Conservation (phyloP, 2,329 filamentous ascomycete genomes). For the Trichoderma sp. region DNA sequence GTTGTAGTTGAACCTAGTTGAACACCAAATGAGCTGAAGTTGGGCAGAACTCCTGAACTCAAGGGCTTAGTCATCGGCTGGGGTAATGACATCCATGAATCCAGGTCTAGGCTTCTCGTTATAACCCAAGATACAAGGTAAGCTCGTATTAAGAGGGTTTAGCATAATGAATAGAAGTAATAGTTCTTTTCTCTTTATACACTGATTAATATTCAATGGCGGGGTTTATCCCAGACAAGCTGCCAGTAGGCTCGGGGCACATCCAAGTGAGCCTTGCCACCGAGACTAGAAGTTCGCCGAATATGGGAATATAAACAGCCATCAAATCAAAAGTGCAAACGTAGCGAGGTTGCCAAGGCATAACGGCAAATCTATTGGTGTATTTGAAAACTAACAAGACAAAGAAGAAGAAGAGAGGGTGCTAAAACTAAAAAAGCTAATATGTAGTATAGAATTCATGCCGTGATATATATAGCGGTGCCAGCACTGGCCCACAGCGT, state of each 20-base stretch:
- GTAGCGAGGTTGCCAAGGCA: background rate
- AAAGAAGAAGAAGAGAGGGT: background rate
- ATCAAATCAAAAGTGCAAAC: background rate
- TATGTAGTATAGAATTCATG: constrained; percentile 10
- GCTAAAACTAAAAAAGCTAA: background rate
- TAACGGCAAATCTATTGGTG: constrained; percentile 6
- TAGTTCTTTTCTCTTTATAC: background rate
- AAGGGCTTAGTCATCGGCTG: background rate
- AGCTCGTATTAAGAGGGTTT: background rate
- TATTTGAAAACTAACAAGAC: background rate
- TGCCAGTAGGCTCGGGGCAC: background rate
- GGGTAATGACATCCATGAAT: background rate
- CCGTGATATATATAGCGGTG: background rate
- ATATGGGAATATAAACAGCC: background rate
- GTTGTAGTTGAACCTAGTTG: background rate
- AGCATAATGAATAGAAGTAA: background rate
- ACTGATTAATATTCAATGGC: background rate
- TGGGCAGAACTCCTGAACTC: background rate
- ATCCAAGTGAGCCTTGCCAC: background rate
- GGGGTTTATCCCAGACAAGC: background rate
- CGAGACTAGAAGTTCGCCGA: background rate
- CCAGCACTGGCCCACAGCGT: constrained; percentile 7
- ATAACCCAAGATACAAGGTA: background rate
- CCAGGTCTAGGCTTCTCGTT: background rate
- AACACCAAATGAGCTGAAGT: background rate